Base-by-base conservation (phyloP, 1,284 basidiomycete genomes). In the Melampsora abietis-canadensis region DNA sequence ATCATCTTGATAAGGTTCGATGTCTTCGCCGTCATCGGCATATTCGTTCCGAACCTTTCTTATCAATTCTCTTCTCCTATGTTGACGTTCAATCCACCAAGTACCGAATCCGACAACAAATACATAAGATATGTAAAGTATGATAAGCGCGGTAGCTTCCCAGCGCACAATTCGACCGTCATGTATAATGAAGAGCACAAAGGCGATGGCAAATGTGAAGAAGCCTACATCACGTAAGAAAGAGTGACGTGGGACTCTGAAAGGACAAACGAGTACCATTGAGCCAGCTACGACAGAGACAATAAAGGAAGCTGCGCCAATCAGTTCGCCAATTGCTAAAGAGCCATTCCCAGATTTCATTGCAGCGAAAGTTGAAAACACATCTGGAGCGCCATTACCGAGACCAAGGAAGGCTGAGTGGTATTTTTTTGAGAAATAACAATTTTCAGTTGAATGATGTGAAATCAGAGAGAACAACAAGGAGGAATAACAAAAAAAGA, bases 231-330 rank as follows among this genome's bases (percentile, higher is more conserved):
- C 96, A 46, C 96, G 89, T 17, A 96, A 83, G 83, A 98, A 98
- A 0, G 92, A 89, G 48, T 85, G 85, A 0, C 85, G 87, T 40
- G 89, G 86, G 19, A 98, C 92, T 77, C 87, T 86, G 83, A 98
- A 98, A 0, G 94, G 93, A 76, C 89, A 89, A 81, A 98, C 92
- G 81, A 98, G 89, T 80, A 93, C 94, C 88, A 98, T 96, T 19
- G 90, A 91, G 6, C 95, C 95, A 4, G 62, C 94, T 51, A 98
- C 94, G 79, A 94, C 93, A 2, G 92, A 92, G 24, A 94, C 89
- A 81, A 98, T 95, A 84, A 98, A 98, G 1, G 92, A 88, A 0
- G 95, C 94, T 0, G 95, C 95, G 17, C 95, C 95, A 27, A 98
- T 85, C 5, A 98, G 86, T 82, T 98, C 95, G 48, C 95, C 95